Evolutionary conservation across 2,329 filamentous ascomycete species (phyloP).

Genomic region (Alternaria dauci): DNA sequence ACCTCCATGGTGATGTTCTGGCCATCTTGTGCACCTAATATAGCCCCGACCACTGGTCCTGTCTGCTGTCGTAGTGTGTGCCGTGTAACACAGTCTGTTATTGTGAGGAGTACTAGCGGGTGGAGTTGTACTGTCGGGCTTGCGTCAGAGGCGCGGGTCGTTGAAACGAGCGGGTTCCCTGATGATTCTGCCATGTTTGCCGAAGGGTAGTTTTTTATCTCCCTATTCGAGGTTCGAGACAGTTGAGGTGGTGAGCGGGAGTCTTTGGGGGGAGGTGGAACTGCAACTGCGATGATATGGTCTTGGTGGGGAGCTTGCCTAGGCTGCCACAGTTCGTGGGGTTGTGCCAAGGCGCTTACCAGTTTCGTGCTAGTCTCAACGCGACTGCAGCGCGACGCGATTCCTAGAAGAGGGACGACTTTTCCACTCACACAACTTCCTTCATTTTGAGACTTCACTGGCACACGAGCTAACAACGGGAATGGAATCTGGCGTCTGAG

Average conservation of each 20-base stretch:
- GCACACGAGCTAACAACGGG: background rate
- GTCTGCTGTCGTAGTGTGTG: conserved; percentile 79
- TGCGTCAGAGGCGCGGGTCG: conserved; percentile 67
- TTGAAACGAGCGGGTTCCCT: conserved; percentile 56
- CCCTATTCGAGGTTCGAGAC: background rate
- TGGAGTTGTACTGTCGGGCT: conserved; percentile 84
- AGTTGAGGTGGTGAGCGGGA: background rate
- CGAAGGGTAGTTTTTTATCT: background rate
- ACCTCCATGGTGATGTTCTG: conserved; percentile 91
- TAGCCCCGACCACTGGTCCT: conserved; percentile 81
- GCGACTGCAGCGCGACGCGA: conserved; percentile 15
- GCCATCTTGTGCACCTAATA: conserved; percentile 92
- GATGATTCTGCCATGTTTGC: conserved; percentile 48
- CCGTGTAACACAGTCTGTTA: conserved; percentile 95
- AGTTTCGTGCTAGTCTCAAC: conserved; percentile 1
- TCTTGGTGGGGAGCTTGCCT: conserved; percentile 21
- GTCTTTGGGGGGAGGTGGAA: background rate
- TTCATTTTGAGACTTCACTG: background rate
- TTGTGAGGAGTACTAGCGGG: conserved; percentile 91
- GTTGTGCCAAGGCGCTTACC: conserved; percentile 16
- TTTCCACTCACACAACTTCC: background rate
- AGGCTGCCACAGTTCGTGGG: conserved; percentile 22
- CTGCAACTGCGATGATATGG: conserved; percentile 11
- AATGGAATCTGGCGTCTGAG: background rate
- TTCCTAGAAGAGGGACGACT: background rate